phyloP scores from a whole-genome alignment of 495 filamentous ascomycete genomes.

The Lasiosphaeria hispida region DNA sequence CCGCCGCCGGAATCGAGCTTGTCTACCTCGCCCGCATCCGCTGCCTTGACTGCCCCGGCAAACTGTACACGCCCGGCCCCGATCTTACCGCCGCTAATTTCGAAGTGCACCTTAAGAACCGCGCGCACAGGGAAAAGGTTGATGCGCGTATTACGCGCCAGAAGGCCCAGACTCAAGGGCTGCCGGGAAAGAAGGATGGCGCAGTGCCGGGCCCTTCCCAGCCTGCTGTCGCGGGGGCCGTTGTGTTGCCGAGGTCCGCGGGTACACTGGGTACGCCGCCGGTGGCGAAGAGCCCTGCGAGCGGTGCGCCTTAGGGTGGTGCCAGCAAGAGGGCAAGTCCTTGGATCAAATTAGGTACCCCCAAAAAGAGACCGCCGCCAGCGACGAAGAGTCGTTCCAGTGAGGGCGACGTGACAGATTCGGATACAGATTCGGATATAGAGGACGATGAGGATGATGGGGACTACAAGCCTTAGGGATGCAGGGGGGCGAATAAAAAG shows the following conservation, averaged over 20 bases:
- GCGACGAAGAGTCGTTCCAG: too few relatives aligned
- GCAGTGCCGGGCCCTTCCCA: not conserved
- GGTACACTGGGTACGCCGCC: not conserved
- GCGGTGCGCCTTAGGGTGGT: too few relatives aligned
- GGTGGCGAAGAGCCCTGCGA: too few relatives aligned
- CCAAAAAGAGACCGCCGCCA: too few relatives aligned
- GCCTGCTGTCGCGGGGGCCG: not conserved
- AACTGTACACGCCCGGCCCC: conserved; percentile 86
- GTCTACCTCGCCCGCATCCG: conserved; percentile 81
- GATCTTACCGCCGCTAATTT: conserved; percentile 84
- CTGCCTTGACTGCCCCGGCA: conserved; percentile 89
- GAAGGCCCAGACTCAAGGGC: not conserved
- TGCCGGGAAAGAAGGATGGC: too few relatives aligned
- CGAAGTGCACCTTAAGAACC: conserved; percentile 82
- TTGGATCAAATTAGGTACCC: too few relatives aligned
- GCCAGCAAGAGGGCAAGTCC: too few relatives aligned
- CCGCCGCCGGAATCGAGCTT: conserved; percentile 59
- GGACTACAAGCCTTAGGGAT: too few relatives aligned
- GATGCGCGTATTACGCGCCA: conserved; percentile 12
- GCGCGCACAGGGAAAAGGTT: conserved; percentile 72
- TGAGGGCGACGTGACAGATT: too few relatives aligned
- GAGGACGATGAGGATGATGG: too few relatives aligned
- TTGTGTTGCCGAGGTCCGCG: not conserved
- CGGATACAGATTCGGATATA: too few relatives aligned
- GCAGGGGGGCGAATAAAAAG: too few relatives aligned